phyloP scores from a whole-genome alignment of 441 rosid species.

The Bruguiera hainesii region DNA sequence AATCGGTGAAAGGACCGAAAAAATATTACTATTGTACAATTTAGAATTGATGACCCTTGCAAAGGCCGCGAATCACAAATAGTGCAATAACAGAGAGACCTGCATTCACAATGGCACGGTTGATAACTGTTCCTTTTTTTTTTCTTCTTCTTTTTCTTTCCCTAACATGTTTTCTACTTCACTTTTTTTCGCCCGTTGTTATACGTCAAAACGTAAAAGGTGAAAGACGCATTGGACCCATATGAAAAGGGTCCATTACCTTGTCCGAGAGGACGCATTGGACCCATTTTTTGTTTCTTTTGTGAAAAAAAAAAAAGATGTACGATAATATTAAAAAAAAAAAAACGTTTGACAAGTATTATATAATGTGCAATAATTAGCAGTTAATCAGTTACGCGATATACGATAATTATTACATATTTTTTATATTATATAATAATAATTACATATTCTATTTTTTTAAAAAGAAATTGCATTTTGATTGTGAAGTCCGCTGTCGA shows the following conservation, averaged over 20 bases:
- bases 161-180: neutral
- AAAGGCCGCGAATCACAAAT: neutral
- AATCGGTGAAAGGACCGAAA: neutral
- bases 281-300: too few species aligned
- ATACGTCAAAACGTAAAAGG: neutral
- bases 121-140: neutral
- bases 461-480: too few species aligned
- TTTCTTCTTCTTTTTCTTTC: neutral
- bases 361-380: too few species aligned
- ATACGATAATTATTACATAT: too few species aligned
- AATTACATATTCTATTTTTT: too few species aligned
- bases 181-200: slow-evolving; percentile 6
- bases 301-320: too few species aligned
- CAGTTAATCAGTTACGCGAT: too few species aligned
- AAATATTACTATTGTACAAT: neutral
- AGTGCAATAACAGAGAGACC: neutral
- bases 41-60: neutral
- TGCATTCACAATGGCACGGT: neutral
- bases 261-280: too few species aligned
- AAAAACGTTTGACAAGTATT: too few species aligned
- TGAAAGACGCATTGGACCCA: slow-evolving; percentile 33
- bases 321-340: too few species aligned
- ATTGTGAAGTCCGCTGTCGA: too few species aligned
- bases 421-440: too few species aligned
- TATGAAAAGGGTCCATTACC: neutral